A percentile compares a stretch with the other conserved stretches of the same genome.
Conservation (phyloP, 2,329 filamentous ascomycete genomes). For the Orbilia javanica region DNA sequence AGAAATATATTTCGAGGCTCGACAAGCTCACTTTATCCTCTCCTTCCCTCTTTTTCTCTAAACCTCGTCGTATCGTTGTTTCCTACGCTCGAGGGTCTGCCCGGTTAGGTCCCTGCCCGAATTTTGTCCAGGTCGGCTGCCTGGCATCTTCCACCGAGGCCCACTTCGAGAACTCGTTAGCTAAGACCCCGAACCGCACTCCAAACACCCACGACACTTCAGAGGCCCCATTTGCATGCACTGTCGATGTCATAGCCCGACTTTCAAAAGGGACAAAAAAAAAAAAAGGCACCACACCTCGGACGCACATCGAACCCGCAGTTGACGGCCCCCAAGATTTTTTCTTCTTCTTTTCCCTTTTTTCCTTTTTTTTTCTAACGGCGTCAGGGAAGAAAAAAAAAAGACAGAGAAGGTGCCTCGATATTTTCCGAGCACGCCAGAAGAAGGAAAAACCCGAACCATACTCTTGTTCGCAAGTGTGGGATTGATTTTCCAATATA, state of each 20-base stretch:
- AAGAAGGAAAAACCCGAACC: slow-evolving; percentile 22
- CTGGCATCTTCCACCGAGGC: slow-evolving; percentile 51
- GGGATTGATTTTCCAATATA: slow-evolving; percentile 33
- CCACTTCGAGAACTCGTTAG: slow-evolving; percentile 42
- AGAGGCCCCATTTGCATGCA: slow-evolving; percentile 38
- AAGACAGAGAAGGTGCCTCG: slow-evolving; percentile 28
- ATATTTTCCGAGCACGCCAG: slow-evolving; percentile 47
- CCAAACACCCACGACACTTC: slow-evolving; percentile 21
- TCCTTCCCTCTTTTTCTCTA: slow-evolving; percentile 54
- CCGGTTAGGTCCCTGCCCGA: slow-evolving; percentile 35
- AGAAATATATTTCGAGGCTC: slow-evolving; percentile 23
- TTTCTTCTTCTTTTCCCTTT: slow-evolving; percentile 21
- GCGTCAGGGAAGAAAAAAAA: slow-evolving; percentile 12
- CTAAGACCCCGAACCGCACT: slow-evolving; percentile 33
- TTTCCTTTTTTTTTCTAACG: slow-evolving; percentile 17
- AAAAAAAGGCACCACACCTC: slow-evolving; percentile 24
- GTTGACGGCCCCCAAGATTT: slow-evolving; percentile 9
- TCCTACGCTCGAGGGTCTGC: slow-evolving; percentile 45
- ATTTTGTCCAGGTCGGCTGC: slow-evolving; percentile 37
- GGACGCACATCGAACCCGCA: slow-evolving; percentile 20
- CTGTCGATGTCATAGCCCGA: slow-evolving; percentile 46
- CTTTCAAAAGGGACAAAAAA: slow-evolving; percentile 20
- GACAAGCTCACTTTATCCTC: slow-evolving; percentile 33
- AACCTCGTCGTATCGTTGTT: slow-evolving; percentile 40
- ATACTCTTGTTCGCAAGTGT: slow-evolving; percentile 38